phyloP scores from a whole-genome alignment of 805 yeast genomes.

The Candida golubevii region DNA sequence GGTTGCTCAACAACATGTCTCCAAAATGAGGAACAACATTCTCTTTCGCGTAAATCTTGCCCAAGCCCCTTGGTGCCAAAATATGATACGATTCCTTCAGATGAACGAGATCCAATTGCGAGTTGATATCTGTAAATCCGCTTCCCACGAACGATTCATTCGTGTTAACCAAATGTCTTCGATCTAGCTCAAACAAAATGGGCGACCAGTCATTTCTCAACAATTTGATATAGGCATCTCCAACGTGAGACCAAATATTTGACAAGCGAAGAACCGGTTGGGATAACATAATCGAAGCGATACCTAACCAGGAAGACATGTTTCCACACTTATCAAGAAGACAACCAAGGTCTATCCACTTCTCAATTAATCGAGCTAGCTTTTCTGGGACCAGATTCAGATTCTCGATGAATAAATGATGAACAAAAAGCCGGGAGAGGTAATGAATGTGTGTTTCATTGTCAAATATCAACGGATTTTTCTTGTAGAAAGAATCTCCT shows the following conservation, averaged over 20 bases:
- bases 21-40: constrained; percentile 89
- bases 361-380: constrained; percentile 64
- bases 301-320: constrained; percentile 91
- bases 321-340: constrained; percentile 76
- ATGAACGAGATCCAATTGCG: constrained; percentile 7
- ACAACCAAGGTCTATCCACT: constrained; percentile 85
- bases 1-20: constrained; percentile 59
- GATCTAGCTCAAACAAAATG: constrained; percentile 81
- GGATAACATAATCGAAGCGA: constrained; percentile 78
- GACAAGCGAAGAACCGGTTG: constrained; percentile 73
- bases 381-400: constrained; percentile 27
- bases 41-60: constrained; percentile 67
- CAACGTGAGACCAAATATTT: constrained; percentile 71
- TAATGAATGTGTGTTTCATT: constrained; percentile 66
- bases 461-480: constrained; percentile 76
- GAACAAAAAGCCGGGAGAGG: constrained; percentile 62
- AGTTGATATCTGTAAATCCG: constrained; percentile 5
- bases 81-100: constrained; percentile 52
- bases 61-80: constrained; percentile 84
- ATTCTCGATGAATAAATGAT: constrained; percentile 63
- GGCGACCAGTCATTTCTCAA: constrained; percentile 88
- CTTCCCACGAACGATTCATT: constrained; percentile 16
- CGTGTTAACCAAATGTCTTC: constrained; percentile 52
- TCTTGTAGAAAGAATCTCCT: constrained; percentile 37
- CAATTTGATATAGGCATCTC: constrained; percentile 52